Percentiles rank a stretch among this genome's conserved stretches.
These are phyloP conservation scores for Sarocladiaceae sp. DNA, from an alignment of 2,329 filamentous ascomycete genomes.

Conservation along the genomic window DNA sequence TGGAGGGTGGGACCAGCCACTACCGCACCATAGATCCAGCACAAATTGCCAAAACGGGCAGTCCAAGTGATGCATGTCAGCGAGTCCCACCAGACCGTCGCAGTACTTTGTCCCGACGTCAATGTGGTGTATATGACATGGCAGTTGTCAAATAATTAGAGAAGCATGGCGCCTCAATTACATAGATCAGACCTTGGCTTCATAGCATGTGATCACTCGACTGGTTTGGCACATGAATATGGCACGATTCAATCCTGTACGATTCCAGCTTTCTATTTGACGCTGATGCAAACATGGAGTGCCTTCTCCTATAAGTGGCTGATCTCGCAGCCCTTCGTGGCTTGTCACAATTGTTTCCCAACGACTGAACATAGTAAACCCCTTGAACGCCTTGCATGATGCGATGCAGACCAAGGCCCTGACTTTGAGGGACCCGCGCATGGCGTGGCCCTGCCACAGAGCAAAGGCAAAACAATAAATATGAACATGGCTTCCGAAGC, in stretches of 20 bases:
- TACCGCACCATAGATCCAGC: background rate
- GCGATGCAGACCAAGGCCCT: background rate
- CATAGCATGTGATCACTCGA: no score
- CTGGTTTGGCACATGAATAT: no score
- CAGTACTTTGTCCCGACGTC: background rate
- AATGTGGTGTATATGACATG: no score
- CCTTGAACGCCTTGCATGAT: slow-evolving; percentile 6
- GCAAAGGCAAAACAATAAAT: background rate
- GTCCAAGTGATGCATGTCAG: slow-evolving; percentile 5
- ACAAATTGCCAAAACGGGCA: slow-evolving; percentile 2
- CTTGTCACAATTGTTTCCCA: background rate
- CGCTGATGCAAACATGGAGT: slow-evolving; percentile 6
- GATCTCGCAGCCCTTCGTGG: background rate
- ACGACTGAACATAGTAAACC: background rate
- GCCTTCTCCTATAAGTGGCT: background rate
- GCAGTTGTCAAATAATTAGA: no score
- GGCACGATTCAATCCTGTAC: background rate
- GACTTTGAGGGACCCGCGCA: background rate
- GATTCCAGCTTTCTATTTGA: slow-evolving; percentile 6
- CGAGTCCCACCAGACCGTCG: background rate
- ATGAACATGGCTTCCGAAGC: background rate
- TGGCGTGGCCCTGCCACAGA: background rate
- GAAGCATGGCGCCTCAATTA: no score
- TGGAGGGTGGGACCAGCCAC: slow-evolving; percentile 1
- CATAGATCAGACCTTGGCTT: no score